Evolutionary conservation across 768 basidiomycete genomes (phyloP), one percentile per base, ranked within the genome.

Genomic region (Termitomyces titanicus): DNA sequence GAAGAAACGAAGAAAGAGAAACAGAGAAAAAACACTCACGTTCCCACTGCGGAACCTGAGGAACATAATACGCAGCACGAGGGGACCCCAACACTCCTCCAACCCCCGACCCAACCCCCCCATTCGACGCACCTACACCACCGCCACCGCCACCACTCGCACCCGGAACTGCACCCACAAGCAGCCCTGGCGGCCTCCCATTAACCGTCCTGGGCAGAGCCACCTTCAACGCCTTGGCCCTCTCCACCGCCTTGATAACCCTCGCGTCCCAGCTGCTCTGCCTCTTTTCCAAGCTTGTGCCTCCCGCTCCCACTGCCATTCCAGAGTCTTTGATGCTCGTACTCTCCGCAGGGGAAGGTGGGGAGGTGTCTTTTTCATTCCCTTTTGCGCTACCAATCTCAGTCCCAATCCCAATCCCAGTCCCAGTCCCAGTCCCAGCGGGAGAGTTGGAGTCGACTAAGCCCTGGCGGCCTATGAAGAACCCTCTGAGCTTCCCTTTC

Each of bases 221-320:
- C 11, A 1, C 35, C 18, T 44, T 45, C 6, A 31, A 5, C 22
- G 9, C 18, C 43, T 29, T 47, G 18, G 54, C 53, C 37, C 53
- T 31, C 53, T 58, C 53, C 2, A 58, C 31, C 33, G 57, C 57
- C 57, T 47, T 58, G 42, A 50, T 59, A 6, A 59, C 54, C 42
- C 58, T 44, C 46, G 42, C 47, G 31, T 59, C 54, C 58, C 58
- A 59, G 43, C 47, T 56, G 22, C 42, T 52, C 42, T 49, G 40
- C 10, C 18, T 34, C 17, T 52, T 46, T n/a, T 27, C 55, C 3
- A 6, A 3, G 6, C 43, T 27, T n/a, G n/a, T 22, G 34, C 44
- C 33, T 37, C 25, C 54, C 25, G n/a, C n/a, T n/a, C n/a, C n/a
- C n/a, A n/a, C n/a, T n/a, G n/a, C n/a, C n/a, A n/a, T n/a, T n/a